A percentile compares a stretch with the other conserved stretches of the same genome.
These are phyloP conservation scores for Termitomyces sp. DNA, from an alignment of 768 basidiomycete genomes.

Conservation along the genomic window DNA sequence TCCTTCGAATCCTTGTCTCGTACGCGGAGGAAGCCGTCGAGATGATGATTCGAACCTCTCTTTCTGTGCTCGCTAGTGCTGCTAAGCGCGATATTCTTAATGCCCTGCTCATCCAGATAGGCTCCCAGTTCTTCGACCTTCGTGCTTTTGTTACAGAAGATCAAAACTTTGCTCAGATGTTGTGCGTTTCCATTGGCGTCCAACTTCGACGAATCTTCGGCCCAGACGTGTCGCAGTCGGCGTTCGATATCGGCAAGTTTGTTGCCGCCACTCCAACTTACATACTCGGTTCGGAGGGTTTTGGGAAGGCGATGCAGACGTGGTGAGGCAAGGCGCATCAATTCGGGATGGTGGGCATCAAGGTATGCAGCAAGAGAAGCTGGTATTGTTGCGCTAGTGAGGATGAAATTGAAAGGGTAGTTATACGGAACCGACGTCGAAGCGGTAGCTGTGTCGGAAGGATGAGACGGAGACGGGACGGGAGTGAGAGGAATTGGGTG, in stretches of 20 bases:
- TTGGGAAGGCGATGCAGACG: slow-evolving; percentile 74
- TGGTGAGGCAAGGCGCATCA: slow-evolving; percentile 76
- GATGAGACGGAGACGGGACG: slow-evolving; percentile 12
- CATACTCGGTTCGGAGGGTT: slow-evolving; percentile 65
- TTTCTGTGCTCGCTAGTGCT: slow-evolving; percentile 51
- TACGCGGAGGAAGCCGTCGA: slow-evolving; percentile 65
- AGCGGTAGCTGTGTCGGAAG: slow-evolving; percentile 10
- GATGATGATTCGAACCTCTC: slow-evolving; percentile 67
- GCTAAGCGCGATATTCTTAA: slow-evolving; percentile 62
- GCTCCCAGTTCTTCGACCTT: slow-evolving; percentile 59
- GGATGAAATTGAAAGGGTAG: slow-evolving; percentile 76
- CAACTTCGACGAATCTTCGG: slow-evolving; percentile 43
- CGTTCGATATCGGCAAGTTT: slow-evolving; percentile 75
- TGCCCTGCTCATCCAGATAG: slow-evolving; percentile 53
- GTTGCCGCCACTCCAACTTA: slow-evolving; percentile 74
- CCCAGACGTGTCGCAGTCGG: slow-evolving; percentile 70
- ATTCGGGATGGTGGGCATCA: slow-evolving; percentile 49
- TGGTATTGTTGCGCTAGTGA: slow-evolving; percentile 87
- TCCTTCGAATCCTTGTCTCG: slow-evolving; percentile 2
- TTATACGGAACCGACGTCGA: slow-evolving; percentile 24
- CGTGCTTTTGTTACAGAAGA: slow-evolving; percentile 77
- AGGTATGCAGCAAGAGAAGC: slow-evolving; percentile 64
- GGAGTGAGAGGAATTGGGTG: slow-evolving; percentile 28
- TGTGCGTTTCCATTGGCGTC: slow-evolving; percentile 12
- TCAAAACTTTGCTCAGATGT: slow-evolving; percentile 58